Evolutionary conservation across 352 stramenopile genomes (phyloP).

Genomic region (Pythium dissotocum): DNA sequence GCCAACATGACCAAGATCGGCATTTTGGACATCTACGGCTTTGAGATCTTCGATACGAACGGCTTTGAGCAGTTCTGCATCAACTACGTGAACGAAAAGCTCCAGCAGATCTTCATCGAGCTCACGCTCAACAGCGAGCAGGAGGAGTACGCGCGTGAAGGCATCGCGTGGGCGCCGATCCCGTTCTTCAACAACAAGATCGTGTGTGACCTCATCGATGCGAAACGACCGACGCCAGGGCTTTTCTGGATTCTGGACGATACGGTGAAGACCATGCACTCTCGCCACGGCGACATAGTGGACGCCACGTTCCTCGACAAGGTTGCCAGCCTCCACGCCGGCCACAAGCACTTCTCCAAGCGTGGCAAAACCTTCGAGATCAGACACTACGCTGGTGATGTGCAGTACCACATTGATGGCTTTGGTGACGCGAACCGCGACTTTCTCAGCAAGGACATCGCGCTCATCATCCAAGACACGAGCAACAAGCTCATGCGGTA

Average conservation of each 20-base stretch:
- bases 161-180: slow-evolving; percentile 89
- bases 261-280: slow-evolving; percentile 88
- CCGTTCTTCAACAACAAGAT: slow-evolving; percentile 94
- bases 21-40: slow-evolving; percentile 97
- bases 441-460: slow-evolving; percentile 83
- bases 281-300: slow-evolving; percentile 72
- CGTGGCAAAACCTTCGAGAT: slow-evolving; percentile 85
- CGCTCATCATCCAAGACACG: slow-evolving; percentile 76
- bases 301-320: slow-evolving; percentile 86
- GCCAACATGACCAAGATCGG: slow-evolving; percentile 84
- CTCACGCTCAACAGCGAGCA: slow-evolving; percentile 90
- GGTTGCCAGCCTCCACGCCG: slow-evolving; percentile 58
- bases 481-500: slow-evolving; percentile 87
- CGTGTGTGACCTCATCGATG: slow-evolving; percentile 87
- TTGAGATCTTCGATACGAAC: slow-evolving; percentile 95
- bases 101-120: slow-evolving; percentile 93
- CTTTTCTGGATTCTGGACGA: slow-evolving; percentile 88
- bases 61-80: slow-evolving; percentile 96
- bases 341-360: slow-evolving; percentile 81
- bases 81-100: slow-evolving; percentile 95
- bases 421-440: slow-evolving; percentile 86
- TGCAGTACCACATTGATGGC: slow-evolving; percentile 81
- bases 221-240: slow-evolving; percentile 63
- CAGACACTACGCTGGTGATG: slow-evolving; percentile 84
- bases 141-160: slow-evolving; percentile 95